These are phyloP conservation scores for Myxozyma kluyveri DNA, from an alignment of 805 yeast species.

Conservation along the genomic window DNA sequence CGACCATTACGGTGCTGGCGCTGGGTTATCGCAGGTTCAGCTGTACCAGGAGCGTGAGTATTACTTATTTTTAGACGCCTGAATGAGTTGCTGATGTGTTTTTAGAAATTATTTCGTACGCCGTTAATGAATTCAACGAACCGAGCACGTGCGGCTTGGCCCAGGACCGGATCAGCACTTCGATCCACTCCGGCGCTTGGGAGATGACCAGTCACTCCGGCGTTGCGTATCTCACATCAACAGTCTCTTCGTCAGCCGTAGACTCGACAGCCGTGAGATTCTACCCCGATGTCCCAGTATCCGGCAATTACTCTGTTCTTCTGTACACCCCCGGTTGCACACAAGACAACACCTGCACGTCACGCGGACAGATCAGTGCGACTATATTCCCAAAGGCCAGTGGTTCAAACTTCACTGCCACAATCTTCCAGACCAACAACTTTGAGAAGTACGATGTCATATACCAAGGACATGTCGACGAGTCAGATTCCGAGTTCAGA, in stretches of 20 bases:
- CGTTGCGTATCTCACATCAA: conserved; percentile 38
- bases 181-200: conserved; percentile 35
- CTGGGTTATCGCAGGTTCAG: conserved; percentile 71
- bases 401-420: conserved; percentile 40
- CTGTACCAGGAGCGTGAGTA: conserved; percentile 54
- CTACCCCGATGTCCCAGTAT: conserved; percentile 63
- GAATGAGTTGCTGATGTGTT: neutral
- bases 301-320: conserved; percentile 72
- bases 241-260: conserved; percentile 18
- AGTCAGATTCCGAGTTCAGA: conserved; percentile 37
- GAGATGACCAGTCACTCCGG: conserved; percentile 34
- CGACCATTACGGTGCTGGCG: conserved; percentile 65
- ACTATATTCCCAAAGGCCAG: conserved; percentile 55
- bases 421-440: conserved; percentile 77
- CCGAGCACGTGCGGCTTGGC: conserved; percentile 53
- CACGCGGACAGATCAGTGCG: conserved; percentile 76
- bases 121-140: conserved; percentile 69
- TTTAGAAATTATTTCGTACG: conserved; percentile 54
- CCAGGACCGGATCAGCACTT: conserved; percentile 37
- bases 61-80: neutral
- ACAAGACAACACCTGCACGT: conserved; percentile 60
- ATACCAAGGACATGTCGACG: conserved; percentile 65
- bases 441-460: conserved; percentile 76
- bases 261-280: conserved; percentile 36
- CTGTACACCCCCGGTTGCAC: conserved; percentile 87